These are phyloP conservation scores for Bimuria novae-zelandiae DNA, from an alignment of 2,329 filamentous ascomycete species.

Conservation along the genomic window DNA sequence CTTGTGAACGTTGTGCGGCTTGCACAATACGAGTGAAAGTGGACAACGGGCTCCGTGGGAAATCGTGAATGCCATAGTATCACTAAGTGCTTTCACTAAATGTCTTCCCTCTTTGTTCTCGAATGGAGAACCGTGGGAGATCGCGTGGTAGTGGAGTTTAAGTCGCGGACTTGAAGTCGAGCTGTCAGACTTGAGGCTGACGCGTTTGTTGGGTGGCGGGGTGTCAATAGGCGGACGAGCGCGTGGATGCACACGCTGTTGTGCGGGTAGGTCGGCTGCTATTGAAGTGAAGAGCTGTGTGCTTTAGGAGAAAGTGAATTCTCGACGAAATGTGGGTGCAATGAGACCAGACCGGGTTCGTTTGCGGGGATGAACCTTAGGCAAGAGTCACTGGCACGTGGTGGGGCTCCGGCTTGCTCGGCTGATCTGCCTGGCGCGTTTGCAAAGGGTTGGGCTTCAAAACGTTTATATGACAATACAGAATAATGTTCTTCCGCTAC, in stretches of 20 bases:
- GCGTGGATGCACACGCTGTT: not conserved
- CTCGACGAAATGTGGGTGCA: not conserved
- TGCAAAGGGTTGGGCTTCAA: no score
- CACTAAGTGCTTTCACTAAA: not conserved
- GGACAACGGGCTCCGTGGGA: not conserved
- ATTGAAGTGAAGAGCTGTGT: not conserved
- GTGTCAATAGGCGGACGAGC: not conserved
- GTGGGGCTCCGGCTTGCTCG: constrained; percentile 1
- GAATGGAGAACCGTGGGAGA: not conserved
- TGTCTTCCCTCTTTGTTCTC: not conserved
- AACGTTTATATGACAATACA: no score
- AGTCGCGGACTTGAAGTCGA: not conserved
- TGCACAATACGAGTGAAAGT: constrained; percentile 3
- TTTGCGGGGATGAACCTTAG: not conserved
- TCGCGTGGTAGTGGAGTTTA: not conserved
- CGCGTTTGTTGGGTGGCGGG: not conserved
- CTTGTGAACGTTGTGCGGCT: not conserved
- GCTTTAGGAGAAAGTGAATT: not conserved
- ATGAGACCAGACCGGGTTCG: not conserved
- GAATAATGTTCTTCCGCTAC: not conserved
- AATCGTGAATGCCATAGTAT: constrained; percentile 4
- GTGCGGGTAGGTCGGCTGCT: not conserved
- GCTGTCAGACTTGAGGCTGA: not conserved
- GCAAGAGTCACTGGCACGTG: constrained; percentile 3
- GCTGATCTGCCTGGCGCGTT: no score